Base-by-base conservation (phyloP, 257 asterid genomes). In the Penstemon barbatus region DNA sequence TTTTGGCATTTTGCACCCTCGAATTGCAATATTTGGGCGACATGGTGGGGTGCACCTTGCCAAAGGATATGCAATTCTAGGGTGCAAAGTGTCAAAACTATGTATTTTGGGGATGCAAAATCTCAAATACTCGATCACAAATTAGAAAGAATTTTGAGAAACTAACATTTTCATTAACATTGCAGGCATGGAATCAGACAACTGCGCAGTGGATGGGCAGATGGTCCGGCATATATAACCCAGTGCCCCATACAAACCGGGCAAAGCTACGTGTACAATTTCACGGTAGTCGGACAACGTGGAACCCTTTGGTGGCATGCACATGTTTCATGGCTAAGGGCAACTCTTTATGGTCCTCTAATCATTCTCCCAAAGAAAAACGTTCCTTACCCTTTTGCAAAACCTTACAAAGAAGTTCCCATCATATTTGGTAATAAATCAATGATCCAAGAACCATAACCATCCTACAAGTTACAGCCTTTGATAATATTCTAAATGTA, bases 301-400 rank as follows among this genome's bases (percentile, higher is more conserved):
- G 92, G 92, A 5, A 86, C 92, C n/a, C 80, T 86, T 2, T 86
- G 74, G 67, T 85, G 86, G 88, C 90, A 85, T 57, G 86, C 88
- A 0, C 87, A 78, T 52, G 61, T 81, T 15, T 79, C 85, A 4
- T 86, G 85, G 84, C 85, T 86, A 15, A 56, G 89, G 43, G 68
- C 84, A 0, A 83, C 89, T 4, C 69, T 86, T 7, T 80, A 89
- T 19, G 96, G 96, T 7, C 89, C 90, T 40, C 43, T 89, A 1
- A 72, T 86, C 55, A 86, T 89, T 33, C 84, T 78, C 7, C 94
- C 94, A 0, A 82, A 77, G 67, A 41, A 66, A 43, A 74, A 82
- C 63, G 85, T 66, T 0, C 48, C 84, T 1, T 86, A 78, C 19
- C 96, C 91, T 0, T 86, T 89, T 13, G 52, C 71, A 1, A 74